phyloP scores from a whole-genome alignment of 2,329 filamentous ascomycete species.

The Exserohilum turcica region DNA sequence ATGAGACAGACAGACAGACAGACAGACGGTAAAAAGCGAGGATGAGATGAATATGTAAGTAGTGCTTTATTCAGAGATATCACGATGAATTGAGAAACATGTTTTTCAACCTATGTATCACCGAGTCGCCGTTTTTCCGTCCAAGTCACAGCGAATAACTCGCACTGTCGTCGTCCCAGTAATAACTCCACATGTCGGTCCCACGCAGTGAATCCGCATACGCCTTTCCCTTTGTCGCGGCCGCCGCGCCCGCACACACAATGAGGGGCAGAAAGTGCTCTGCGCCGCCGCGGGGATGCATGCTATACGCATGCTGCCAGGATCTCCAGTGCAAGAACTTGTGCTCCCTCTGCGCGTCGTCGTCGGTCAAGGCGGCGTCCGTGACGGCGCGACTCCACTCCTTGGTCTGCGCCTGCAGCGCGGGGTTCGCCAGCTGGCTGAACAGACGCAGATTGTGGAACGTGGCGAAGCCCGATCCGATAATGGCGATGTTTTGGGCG shows the following conservation, averaged over 20 bases:
- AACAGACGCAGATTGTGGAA: constrained; percentile 61
- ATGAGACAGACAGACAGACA: too few species aligned
- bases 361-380: constrained; percentile 47
- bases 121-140: too few species aligned
- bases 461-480: constrained; percentile 65
- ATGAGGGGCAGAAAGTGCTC: constrained; percentile 66
- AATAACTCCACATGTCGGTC: constrained; percentile 61
- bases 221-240: constrained; percentile 49
- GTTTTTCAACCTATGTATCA: neutral
- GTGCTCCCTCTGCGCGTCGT: constrained; percentile 45
- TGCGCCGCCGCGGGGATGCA: constrained; percentile 60
- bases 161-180: constrained; percentile 52
- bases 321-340: constrained; percentile 56
- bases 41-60: too few species aligned
- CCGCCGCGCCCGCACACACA: constrained; percentile 60
- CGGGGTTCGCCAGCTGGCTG: constrained; percentile 27
- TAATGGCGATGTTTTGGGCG: constrained; percentile 60
- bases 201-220: constrained; percentile 59
- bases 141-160: neutral
- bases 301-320: constrained; percentile 56
- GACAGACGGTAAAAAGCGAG: too few species aligned
- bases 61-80: neutral
- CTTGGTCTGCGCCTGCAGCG: constrained; percentile 39
- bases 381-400: constrained; percentile 57
- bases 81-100: neutral